These are phyloP conservation scores for Diutina mesorugosa DNA, from an alignment of 1,139 yeast genomes.

Conservation along the genomic window DNA sequence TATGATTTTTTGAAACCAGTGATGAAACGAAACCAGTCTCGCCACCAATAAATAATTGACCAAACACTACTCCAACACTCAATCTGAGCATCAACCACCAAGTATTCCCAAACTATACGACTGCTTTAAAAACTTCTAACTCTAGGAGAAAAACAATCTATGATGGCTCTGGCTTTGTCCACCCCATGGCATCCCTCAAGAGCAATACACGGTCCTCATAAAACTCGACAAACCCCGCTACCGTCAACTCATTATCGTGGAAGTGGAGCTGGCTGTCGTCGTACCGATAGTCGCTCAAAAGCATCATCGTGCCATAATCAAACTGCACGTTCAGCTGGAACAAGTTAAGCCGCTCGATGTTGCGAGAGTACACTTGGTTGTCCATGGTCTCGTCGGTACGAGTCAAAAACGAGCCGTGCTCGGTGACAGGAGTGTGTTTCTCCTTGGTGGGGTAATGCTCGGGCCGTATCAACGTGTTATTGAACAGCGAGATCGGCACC, in stretches of 20 bases:
- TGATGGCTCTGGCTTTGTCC: background rate
- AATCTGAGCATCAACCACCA: too few relatives aligned
- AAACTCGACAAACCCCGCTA: background rate
- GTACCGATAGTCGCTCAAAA: background rate
- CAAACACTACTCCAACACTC: too few relatives aligned
- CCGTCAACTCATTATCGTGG: background rate
- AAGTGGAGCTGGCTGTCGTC: background rate
- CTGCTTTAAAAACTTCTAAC: background rate
- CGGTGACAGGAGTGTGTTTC: background rate
- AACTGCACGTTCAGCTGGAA: background rate
- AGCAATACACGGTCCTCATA: background rate
- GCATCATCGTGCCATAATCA: background rate
- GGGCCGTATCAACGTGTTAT: slow-evolving; percentile 17
- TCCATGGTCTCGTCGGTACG: background rate
- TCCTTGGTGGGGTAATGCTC: slow-evolving; percentile 16
- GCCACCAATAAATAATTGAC: too few relatives aligned
- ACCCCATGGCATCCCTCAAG: background rate
- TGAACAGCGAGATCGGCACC: slow-evolving; percentile 15
- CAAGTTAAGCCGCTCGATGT: slow-evolving; percentile 1
- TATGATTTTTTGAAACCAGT: too few relatives aligned
- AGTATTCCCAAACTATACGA: too few relatives aligned
- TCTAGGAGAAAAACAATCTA: background rate
- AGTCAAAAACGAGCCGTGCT: background rate
- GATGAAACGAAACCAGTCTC: too few relatives aligned
- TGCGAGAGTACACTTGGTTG: background rate